phyloP scores from a whole-genome alignment of 441 rosid species.

The Populus hybrid region DNA sequence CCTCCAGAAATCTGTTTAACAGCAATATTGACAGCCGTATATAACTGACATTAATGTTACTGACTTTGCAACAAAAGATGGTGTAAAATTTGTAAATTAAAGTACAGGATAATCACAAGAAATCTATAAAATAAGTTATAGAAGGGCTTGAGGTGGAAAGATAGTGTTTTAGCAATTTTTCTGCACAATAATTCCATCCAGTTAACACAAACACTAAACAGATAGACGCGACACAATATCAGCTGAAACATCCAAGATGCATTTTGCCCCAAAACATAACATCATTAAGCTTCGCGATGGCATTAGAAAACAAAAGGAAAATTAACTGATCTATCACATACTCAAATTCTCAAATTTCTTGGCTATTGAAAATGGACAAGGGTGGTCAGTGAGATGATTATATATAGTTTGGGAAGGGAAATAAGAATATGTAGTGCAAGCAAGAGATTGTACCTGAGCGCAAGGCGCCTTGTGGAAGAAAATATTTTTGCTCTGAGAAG shows the following conservation, averaged over 20 bases:
- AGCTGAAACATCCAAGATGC: neutral
- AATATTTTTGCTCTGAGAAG: conserved; percentile 48
- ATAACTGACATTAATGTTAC: conserved; percentile 10
- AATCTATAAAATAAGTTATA: neutral
- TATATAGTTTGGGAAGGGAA: conserved; percentile 1
- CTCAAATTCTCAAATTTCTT: neutral
- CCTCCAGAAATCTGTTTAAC: conserved; percentile 39
- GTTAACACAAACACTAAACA: neutral
- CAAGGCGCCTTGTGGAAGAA: conserved; percentile 38
- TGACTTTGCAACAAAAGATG: conserved; percentile 5
- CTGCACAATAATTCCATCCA: neutral
- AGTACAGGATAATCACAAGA: conserved; percentile 2
- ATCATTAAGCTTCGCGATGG: neutral
- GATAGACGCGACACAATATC: neutral
- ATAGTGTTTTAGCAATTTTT: conserved; percentile 1
- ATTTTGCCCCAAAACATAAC: neutral
- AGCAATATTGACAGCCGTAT: conserved; percentile 25
- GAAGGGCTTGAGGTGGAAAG: neutral
- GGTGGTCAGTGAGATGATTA: conserved; percentile 2
- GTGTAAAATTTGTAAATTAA: conserved; percentile 1
- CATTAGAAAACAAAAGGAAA: neutral
- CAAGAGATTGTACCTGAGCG: conserved; percentile 49
- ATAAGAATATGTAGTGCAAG: conserved; percentile 2
- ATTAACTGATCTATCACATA: neutral
- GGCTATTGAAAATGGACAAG: neutral